Evolutionary conservation across 2,329 filamentous ascomycete genomes (phyloP).

Genomic region (Lasiodiplodia sp.): DNA sequence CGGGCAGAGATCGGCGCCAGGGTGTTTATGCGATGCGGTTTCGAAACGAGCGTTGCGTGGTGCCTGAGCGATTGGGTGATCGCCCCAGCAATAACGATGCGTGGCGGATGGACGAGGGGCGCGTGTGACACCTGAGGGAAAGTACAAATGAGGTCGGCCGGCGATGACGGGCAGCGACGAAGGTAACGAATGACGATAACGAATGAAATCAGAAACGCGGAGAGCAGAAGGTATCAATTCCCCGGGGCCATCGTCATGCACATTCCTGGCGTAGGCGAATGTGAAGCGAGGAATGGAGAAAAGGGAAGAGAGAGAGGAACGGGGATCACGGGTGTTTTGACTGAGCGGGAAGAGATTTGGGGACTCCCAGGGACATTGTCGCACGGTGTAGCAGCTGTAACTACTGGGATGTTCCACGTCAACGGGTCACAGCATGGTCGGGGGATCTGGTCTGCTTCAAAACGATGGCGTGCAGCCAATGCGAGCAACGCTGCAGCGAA

Average conservation of each 20-base stretch:
- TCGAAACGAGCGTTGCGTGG: constrained; percentile 15
- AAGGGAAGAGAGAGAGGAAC: background rate
- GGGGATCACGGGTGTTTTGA: constrained; percentile 13
- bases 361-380: constrained; percentile 1
- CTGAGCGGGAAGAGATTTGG: background rate
- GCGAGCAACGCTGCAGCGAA: constrained; percentile 15
- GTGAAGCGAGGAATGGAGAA: constrained; percentile 7
- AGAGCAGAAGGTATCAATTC: constrained; percentile 3
- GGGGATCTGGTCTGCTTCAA: constrained; percentile 10
- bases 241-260: constrained; percentile 2
- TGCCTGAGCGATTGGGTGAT: background rate
- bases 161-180: background rate
- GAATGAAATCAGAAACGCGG: constrained; percentile 3
- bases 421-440: background rate
- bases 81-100: background rate
- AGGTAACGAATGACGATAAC: constrained; percentile 1
- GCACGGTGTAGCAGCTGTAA: constrained; percentile 17
- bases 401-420: constrained; percentile 24
- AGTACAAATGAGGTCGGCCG: background rate
- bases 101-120: background rate
- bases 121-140: background rate
- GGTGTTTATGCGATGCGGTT: constrained; percentile 22
- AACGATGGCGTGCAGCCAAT: constrained; percentile 15
- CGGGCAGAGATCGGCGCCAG: constrained; percentile 8
- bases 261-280: constrained; percentile 13